phyloP scores from a whole-genome alignment of 176 grass and related monocot species.

The Lolium perenne region DNA sequence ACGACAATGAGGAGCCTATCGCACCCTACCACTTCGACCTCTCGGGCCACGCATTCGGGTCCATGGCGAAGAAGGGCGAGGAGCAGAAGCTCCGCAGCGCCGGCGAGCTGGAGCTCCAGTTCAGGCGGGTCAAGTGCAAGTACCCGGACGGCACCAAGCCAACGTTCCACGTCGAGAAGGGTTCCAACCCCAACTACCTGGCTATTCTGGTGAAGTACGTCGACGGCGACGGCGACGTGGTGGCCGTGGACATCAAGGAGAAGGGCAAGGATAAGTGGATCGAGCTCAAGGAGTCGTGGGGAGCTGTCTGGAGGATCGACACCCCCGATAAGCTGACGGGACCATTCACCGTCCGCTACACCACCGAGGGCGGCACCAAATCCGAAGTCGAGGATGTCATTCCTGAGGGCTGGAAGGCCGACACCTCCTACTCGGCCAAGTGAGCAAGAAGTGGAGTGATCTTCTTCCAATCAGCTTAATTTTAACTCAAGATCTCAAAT shows the following conservation, averaged over 20 bases:
- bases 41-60: too few species aligned
- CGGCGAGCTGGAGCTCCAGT: too few species aligned
- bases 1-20: too few species aligned
- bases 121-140: too few species aligned
- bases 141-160: too few species aligned
- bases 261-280: background rate
- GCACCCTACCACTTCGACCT: slow-evolving; percentile 36
- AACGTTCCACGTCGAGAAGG: too few species aligned
- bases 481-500: background rate
- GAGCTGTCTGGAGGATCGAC: too few species aligned
- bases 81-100: too few species aligned
- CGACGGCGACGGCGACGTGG: slow-evolving; percentile 54
- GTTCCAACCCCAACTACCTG: too few species aligned
- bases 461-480: background rate
- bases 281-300: too few species aligned
- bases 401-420: slow-evolving; percentile 46
- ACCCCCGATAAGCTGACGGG: background rate
- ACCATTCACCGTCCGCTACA: slow-evolving; percentile 57
- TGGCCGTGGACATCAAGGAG: slow-evolving; percentile 49
- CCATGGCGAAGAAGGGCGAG: too few species aligned
- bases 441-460: background rate
- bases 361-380: slow-evolving; percentile 42
- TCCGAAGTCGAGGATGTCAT: slow-evolving; percentile 43
- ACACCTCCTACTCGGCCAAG: background rate
- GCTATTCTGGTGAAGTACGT: too few species aligned